These are phyloP conservation scores for Paecilomyces formosus DNA, from an alignment of 2,329 filamentous ascomycete species.

Conservation along the genomic window DNA sequence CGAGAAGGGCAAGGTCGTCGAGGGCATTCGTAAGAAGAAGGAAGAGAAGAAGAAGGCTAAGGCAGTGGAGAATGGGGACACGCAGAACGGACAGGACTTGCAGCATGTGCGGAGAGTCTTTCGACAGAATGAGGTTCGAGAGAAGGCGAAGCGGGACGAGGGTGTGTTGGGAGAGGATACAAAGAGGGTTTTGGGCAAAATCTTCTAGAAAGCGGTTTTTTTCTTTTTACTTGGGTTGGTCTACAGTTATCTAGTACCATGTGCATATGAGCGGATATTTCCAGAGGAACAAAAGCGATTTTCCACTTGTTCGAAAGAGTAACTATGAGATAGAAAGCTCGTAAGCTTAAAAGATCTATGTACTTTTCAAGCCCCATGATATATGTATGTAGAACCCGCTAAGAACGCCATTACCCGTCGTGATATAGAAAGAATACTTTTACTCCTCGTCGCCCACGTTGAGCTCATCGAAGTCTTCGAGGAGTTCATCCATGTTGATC, in stretches of 20 bases:
- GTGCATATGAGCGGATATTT: neutral
- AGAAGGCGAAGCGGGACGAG: slow-evolving; percentile 17
- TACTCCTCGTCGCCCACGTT: slow-evolving; percentile 51
- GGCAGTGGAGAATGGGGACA: slow-evolving; percentile 12
- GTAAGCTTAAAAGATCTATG: neutral
- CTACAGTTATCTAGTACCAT: neutral
- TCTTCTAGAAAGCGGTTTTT: slow-evolving; percentile 25
- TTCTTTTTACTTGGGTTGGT: neutral
- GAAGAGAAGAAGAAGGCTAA: slow-evolving; percentile 30
- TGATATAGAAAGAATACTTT: neutral
- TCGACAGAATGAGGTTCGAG: slow-evolving; percentile 33
- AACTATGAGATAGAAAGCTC: neutral
- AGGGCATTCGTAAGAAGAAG: slow-evolving; percentile 39
- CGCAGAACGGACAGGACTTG: slow-evolving; percentile 7
- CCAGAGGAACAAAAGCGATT: neutral
- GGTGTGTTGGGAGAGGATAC: slow-evolving; percentile 28
- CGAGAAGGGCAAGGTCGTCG: slow-evolving; percentile 31
- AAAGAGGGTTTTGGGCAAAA: slow-evolving; percentile 39
- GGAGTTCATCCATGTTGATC: slow-evolving; percentile 70
- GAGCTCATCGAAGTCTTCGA: slow-evolving; percentile 91
- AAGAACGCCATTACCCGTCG: neutral
- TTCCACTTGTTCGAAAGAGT: neutral
- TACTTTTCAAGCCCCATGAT: neutral
- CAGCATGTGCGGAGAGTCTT: slow-evolving; percentile 30
- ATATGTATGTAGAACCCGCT: neutral